Conservation (phyloP, 1,139 yeast species). For the Hyphopichia pseudoburtonii region DNA sequence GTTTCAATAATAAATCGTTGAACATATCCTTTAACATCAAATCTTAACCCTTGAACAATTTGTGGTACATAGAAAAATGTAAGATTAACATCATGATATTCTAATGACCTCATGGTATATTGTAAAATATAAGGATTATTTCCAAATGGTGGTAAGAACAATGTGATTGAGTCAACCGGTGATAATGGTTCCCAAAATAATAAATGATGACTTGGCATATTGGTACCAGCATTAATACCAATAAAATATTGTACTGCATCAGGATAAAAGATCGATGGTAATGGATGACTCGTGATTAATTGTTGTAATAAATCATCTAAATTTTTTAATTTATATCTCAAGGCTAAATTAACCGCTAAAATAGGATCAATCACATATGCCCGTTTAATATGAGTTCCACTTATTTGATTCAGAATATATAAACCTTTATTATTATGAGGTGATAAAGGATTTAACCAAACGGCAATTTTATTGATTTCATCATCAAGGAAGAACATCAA, state of each 20-base stretch:
- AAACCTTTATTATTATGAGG: conserved; percentile 45
- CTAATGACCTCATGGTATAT: conserved; percentile 87
- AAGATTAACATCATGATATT: conserved; percentile 80
- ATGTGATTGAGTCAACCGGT: conserved; percentile 83
- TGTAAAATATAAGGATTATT: conserved; percentile 71
- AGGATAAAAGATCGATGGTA: conserved; percentile 59
- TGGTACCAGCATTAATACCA: conserved; percentile 42
- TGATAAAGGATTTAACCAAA: conserved; percentile 76
- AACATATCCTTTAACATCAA: conserved; percentile 81
- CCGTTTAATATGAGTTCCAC: conserved; percentile 35
- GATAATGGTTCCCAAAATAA: conserved; percentile 75
- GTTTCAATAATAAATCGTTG: conserved; percentile 89
- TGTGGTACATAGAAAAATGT: conserved; percentile 98
- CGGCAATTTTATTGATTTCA: conserved; percentile 68
- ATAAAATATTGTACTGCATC: conserved; percentile 64
- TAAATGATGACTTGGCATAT: conserved; percentile 45
- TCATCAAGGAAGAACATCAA: conserved; percentile 66
- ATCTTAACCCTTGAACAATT: conserved; percentile 87
- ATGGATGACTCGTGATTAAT: conserved; percentile 56
- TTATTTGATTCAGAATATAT: conserved; percentile 31
- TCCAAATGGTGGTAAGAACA: conserved; percentile 77
- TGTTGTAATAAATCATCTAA: conserved; percentile 45
- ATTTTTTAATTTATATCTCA: conserved; percentile 50
- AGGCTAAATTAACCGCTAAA: conserved; percentile 70
- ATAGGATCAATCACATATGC: conserved; percentile 73